These are phyloP conservation scores for Nigrospora sphaerica DNA, from an alignment of 2,329 filamentous ascomycete genomes.

Conservation along the genomic window DNA sequence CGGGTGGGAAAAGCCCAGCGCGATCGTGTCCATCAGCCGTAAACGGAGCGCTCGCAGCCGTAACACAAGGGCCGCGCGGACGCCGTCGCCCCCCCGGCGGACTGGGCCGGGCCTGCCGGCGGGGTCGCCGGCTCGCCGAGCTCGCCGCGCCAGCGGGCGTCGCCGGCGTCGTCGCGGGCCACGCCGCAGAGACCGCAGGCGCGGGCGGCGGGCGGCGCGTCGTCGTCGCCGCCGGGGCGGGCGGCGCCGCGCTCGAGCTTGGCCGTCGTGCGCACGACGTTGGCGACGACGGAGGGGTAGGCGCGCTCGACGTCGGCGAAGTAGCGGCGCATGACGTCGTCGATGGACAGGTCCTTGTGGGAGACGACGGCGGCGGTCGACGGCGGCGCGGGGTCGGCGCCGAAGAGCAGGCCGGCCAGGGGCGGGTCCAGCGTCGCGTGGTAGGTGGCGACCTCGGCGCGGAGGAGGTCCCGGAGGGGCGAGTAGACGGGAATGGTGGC, in stretches of 20 bases:
- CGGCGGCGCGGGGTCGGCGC: not conserved
- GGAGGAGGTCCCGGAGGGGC: slow-evolving; percentile 77
- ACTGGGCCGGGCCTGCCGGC: too few species aligned
- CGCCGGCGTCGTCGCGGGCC: slow-evolving; percentile 55
- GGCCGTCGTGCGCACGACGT: slow-evolving; percentile 86
- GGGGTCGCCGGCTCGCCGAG: slow-evolving; percentile 37
- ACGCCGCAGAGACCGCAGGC: slow-evolving; percentile 66
- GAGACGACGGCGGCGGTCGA: slow-evolving; percentile 40
- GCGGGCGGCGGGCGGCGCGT: not conserved
- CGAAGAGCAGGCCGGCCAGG: slow-evolving; percentile 19
- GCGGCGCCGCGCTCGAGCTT: slow-evolving; percentile 58
- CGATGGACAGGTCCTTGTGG: slow-evolving; percentile 77
- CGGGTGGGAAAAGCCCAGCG: too few species aligned
- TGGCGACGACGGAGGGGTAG: slow-evolving; percentile 87
- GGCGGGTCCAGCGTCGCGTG: slow-evolving; percentile 40
- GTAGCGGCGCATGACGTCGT: slow-evolving; percentile 83
- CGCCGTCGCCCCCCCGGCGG: slow-evolving; percentile 7
- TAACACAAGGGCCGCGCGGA: slow-evolving; percentile 50
- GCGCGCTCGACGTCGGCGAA: slow-evolving; percentile 79
- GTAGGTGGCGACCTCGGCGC: slow-evolving; percentile 70
- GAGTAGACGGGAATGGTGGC: slow-evolving; percentile 52
- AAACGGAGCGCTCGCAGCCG: slow-evolving; percentile 62
- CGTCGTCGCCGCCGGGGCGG: slow-evolving; percentile 20
- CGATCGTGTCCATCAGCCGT: slow-evolving; percentile 21
- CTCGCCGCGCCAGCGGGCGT: slow-evolving; percentile 56